Conservation (phyloP, 331 rosid species). For the Ulmus americana region DNA sequence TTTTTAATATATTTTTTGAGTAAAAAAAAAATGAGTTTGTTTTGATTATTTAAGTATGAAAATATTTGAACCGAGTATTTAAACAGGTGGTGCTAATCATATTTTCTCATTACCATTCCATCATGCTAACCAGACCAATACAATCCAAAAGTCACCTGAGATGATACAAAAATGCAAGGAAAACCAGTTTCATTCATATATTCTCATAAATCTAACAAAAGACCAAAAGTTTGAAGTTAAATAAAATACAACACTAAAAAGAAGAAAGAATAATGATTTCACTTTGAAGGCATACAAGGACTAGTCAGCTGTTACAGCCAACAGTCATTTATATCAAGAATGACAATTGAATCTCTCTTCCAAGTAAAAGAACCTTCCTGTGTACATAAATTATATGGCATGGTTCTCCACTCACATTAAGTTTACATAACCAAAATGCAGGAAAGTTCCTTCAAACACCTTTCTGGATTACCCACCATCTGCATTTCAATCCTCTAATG, state of each 20-base stretch:
- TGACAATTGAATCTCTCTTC: slow-evolving; percentile 38
- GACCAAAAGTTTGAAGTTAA: slow-evolving; percentile 3
- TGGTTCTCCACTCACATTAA: slow-evolving; percentile 8
- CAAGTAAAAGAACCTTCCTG: slow-evolving; percentile 37
- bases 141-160: too few relatives aligned
- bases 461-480: background rate
- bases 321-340: slow-evolving; percentile 43
- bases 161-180: too few relatives aligned
- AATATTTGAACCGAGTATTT: too few relatives aligned
- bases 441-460: background rate
- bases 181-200: background rate
- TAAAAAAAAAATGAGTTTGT: too few relatives aligned
- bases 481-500: background rate
- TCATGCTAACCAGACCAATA: too few relatives aligned
- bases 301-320: slow-evolving; percentile 39
- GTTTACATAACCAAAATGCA: slow-evolving; percentile 8
- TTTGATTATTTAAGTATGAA: too few relatives aligned
- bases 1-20: too few relatives aligned
- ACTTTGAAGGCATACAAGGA: slow-evolving; percentile 31
- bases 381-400: slow-evolving; percentile 19
- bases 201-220: slow-evolving; percentile 23
- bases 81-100: too few relatives aligned
- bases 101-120: too few relatives aligned
- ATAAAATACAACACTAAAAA: slow-evolving; percentile 23
- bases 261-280: slow-evolving; percentile 18